A percentile compares a stretch with the other conserved stretches of the same genome.
phyloP scores from a whole-genome alignment of 371 early-diverging fungal species.

The Mortierella sp. region DNA sequence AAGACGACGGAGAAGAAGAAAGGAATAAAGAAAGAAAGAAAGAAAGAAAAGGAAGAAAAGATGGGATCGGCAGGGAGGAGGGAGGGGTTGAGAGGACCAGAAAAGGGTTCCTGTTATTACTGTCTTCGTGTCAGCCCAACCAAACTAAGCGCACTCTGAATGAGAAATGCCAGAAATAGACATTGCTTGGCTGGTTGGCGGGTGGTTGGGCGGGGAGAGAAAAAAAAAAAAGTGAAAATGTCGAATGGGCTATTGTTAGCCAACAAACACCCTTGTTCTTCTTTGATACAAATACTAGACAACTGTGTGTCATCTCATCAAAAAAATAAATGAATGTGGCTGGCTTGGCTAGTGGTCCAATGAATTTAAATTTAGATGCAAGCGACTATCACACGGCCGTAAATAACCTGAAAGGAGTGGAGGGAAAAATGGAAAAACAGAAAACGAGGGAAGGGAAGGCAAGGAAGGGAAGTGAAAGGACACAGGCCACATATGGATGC shows the following conservation, averaged over 20 bases:
- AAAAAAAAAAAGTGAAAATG: no score
- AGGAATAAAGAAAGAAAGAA: not conserved
- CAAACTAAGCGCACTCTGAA: not conserved
- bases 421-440: not conserved
- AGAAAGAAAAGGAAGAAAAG: not conserved
- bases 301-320: not conserved
- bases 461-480: not conserved
- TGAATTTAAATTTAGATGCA: not conserved
- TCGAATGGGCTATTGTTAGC: not conserved
- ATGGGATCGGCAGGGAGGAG: not conserved
- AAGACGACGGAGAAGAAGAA: constrained; percentile 1
- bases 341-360: not conserved
- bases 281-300: no score
- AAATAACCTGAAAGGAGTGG: not conserved
- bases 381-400: not conserved
- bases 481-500: not conserved
- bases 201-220: not conserved
- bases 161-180: constrained; percentile 2
- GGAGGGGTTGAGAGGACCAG: not conserved
- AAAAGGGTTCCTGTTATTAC: not conserved
- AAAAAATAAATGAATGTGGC: not conserved
- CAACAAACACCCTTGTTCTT: not conserved
- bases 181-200: not conserved
- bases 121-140: not conserved
- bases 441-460: not conserved